Conservation (phyloP, 345 rosid species). For the Syzygium grande region DNA sequence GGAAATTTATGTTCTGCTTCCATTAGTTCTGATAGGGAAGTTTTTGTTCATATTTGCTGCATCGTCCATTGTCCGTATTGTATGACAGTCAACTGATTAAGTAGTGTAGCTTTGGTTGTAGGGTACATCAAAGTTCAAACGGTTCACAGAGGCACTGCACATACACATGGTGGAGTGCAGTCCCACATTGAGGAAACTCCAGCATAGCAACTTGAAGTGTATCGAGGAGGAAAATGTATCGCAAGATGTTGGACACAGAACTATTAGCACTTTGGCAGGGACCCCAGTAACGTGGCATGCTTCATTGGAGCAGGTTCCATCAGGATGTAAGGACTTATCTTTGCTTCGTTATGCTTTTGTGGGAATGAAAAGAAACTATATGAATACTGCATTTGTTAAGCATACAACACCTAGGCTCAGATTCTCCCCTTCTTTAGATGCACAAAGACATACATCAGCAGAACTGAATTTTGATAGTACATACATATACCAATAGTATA, state of each 20-base stretch:
- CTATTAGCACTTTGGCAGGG: conserved; percentile 47
- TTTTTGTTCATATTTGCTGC: background rate
- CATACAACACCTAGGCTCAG: background rate
- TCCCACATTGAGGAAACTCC: conserved; percentile 71
- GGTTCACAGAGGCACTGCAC: conserved; percentile 72
- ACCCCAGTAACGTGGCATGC: conserved; percentile 76
- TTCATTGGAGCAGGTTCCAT: conserved; percentile 71
- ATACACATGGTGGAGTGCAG: conserved; percentile 88
- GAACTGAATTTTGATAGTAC: background rate
- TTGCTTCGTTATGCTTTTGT: background rate
- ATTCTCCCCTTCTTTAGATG: background rate
- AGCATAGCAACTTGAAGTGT: conserved; percentile 58
- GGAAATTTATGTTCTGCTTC: background rate
- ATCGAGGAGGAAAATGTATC: conserved; percentile 19
- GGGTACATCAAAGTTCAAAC: conserved; percentile 72
- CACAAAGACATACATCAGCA: background rate
- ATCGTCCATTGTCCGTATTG: background rate
- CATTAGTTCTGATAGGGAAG: background rate
- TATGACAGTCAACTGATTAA: background rate
- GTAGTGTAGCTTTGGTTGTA: conserved; percentile 19
- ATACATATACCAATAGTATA: background rate
- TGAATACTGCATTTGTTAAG: background rate
- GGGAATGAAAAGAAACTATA: background rate
- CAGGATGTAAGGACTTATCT: conserved; percentile 46
- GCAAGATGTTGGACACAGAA: conserved; percentile 27